Evolutionary conservation across 2,329 filamentous ascomycete genomes (phyloP), one percentile per base, ranked within the genome.

Genomic region (Fusarium camptoceras): DNA sequence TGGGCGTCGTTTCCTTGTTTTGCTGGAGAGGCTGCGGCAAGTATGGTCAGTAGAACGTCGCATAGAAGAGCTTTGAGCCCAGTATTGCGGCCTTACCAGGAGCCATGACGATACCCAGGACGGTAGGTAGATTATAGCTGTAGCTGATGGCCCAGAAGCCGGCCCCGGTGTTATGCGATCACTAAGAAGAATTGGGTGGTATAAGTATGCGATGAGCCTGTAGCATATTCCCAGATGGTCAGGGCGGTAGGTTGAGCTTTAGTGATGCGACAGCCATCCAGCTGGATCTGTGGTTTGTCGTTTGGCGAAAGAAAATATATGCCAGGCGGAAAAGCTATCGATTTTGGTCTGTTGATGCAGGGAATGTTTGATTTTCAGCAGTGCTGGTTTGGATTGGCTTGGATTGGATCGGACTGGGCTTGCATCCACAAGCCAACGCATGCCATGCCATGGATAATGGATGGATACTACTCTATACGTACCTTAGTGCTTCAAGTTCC

Each of bases 1-100:
- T 89, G 86, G 46, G 83, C 79, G 75, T 86, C 84, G 64, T 83
- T 78, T 73, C 81, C 78, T 71, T 78, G 74, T 49, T 83, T 78
- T 70, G 81, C 78, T 70, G 79, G 74, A 25, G 73, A 72, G 58
- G 71, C 74, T 76, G 44, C 30, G 22, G 34, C n/a, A 34, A 27
- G 20, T 10, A 50, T 27, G 30, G 59, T 75, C 28, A 75, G 66
- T 63, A 28, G 20, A 34, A 50, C 41, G 39, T 59, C 55, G 37
- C 31, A 49, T 44, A n/a, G 20, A 43, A 60, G 30, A 22, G 24
- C 56, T 37, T 27, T 27, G n/a, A 37, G 11, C 18, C 18, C 41
- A 55, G 34, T 14, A 49, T 49, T 61, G 31, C 22, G 39, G 37
- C 59, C 71, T 71, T 54, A 77, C 76, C 74, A 68, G 75, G 71